Conservation (phyloP, 371 early-diverging fungal species). For the Batkoa obscura region DNA sequence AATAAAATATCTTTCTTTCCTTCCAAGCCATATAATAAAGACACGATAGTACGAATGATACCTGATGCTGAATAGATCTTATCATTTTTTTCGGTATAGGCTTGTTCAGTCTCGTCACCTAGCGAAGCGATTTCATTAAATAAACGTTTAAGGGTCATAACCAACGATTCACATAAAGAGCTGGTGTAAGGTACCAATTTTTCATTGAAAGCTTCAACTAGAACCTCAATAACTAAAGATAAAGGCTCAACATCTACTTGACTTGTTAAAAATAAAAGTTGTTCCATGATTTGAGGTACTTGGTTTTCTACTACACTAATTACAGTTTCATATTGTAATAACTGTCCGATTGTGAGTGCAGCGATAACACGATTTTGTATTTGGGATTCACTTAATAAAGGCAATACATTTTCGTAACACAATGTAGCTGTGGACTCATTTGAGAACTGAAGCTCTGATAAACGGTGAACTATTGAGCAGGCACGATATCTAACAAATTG, state of each 20-base stretch:
- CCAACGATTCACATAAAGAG: constrained; percentile 61
- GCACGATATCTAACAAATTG: constrained; percentile 60
- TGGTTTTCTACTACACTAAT: constrained; percentile 47
- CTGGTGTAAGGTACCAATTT: constrained; percentile 77
- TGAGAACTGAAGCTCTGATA: constrained; percentile 17
- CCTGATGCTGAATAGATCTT: constrained; percentile 82
- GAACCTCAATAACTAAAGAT: constrained; percentile 64
- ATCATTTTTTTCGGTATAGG: constrained; percentile 20
- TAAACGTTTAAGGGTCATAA: constrained; percentile 63
- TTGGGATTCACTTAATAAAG: constrained; percentile 48
- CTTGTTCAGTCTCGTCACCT: constrained; percentile 19
- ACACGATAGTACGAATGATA: constrained; percentile 73
- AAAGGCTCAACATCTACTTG: constrained; percentile 79
- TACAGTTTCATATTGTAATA: constrained; percentile 48
- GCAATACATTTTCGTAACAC: constrained; percentile 37
- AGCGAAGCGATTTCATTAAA: constrained; percentile 33
- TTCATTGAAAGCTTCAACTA: constrained; percentile 74
- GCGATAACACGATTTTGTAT: constrained; percentile 71
- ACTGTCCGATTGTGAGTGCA: constrained; percentile 51
- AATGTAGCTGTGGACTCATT: constrained; percentile 21
- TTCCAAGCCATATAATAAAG: constrained; percentile 52
- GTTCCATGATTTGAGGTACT: constrained; percentile 63
- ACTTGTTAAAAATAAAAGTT: constrained; percentile 59
- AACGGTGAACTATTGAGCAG: constrained; percentile 16
- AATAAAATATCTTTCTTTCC: constrained; percentile 35